A percentile compares a stretch with the other conserved stretches of the same genome.
These are phyloP conservation scores for Mimosa pudica DNA, from an alignment of 306 rosid genomes.

Conservation along the genomic window DNA sequence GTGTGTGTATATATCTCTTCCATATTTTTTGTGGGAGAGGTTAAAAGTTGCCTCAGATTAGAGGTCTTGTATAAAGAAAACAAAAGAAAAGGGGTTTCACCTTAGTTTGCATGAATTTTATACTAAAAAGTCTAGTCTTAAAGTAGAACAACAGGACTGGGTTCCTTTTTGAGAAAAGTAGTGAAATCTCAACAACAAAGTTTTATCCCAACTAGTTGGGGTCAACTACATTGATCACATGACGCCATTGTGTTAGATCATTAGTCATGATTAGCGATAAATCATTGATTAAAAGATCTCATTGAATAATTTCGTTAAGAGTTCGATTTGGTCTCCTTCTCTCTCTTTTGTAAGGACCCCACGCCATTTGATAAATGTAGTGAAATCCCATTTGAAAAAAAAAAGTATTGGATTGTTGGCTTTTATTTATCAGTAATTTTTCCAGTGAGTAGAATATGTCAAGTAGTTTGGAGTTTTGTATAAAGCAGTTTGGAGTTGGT, in stretches of 20 bases:
- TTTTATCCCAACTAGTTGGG: no score
- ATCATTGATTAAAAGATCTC: no score
- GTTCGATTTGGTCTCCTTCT: no score
- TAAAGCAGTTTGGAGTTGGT: no score
- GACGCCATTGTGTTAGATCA: no score
- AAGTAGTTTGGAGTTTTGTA: no score
- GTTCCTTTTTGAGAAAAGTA: background rate
- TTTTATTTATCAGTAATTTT: no score
- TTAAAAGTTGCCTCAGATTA: background rate
- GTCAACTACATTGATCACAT: no score
- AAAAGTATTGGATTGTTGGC: background rate
- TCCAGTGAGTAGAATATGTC: no score
- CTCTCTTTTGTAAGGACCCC: no score
- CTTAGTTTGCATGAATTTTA: background rate
- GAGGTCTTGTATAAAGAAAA: slow-evolving; percentile 11
- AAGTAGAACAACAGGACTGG: background rate
- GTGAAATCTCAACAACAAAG: background rate
- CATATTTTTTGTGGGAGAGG: background rate
- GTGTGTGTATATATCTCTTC: background rate
- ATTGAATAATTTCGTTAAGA: no score
- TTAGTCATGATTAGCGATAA: no score
- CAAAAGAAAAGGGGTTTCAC: background rate
- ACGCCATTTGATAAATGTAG: background rate
- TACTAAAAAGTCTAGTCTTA: slow-evolving; percentile 11
- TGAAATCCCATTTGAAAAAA: slow-evolving; percentile 2